Evolutionary conservation across 2,329 filamentous ascomycete species (phyloP), one percentile per base, ranked within the genome.

Genomic region (Epicoccum nigrum): DNA sequence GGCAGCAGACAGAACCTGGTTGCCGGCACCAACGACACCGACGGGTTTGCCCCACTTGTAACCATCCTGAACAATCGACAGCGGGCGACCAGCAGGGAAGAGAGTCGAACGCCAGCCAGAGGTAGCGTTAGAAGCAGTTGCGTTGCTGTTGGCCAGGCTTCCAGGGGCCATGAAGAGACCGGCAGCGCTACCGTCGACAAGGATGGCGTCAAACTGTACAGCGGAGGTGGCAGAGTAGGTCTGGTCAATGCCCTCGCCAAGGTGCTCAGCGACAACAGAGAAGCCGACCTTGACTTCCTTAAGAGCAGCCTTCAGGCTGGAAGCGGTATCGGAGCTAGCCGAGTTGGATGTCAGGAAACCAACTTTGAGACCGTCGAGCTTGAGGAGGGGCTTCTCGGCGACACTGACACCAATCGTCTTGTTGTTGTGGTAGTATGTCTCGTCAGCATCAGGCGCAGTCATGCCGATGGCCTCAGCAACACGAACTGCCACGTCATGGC

Each of bases 1-100:
- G 0, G 77, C 77, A 11, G 68, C 70, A 1, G 67, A 56, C 5
- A 83, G 69, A 4, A 77, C 75, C 4, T 50, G 45, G n/a, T 59
- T 72, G 0, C 71, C 72, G 11, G 63, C 69, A 1, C 85, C 86
- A 1, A 89, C 58, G 21, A 81, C 83, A 12, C 77, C 86, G 19
- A 90, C 75, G 0, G 88, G 85, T 77, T 91, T 91, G 4, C 86
- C 87, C 77, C 85, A 90, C 19, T 82, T 76, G 73, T 84, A 90
- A 0, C 79, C 83, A 63, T 86, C 82, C 13, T 77, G 67, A 15
- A 89, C 68, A 42, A 90, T 86, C 74, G 88, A 81, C 2, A 79
- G 70, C 0, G 87, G 88, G 0, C 86, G 79, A 1, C 83, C 83
- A 2, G 80, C 75, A 1, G 87, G 87, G 70, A 82, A 90, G 6